Evolutionary conservation across 2,329 filamentous ascomycete species (phyloP).

Genomic region (Monilinia polystroma): DNA sequence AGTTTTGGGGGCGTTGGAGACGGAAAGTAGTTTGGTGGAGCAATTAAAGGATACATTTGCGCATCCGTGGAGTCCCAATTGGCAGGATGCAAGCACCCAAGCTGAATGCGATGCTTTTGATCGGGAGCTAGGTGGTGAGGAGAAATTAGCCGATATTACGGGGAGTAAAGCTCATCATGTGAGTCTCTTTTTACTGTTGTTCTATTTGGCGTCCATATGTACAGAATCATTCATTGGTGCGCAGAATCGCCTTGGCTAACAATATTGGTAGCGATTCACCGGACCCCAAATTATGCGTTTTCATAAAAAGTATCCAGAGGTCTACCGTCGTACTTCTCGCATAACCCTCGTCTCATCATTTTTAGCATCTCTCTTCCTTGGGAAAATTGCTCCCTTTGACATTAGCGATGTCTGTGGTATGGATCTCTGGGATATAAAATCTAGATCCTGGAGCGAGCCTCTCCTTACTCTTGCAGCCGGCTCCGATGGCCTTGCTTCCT

Average conservation of each 20-base stretch:
- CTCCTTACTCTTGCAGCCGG: constrained; percentile 72
- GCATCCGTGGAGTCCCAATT: constrained; percentile 88
- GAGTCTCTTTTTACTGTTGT: constrained; percentile 43
- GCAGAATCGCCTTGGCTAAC: constrained; percentile 24
- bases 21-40: constrained; percentile 61
- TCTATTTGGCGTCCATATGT: background rate
- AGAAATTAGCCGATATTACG: constrained; percentile 73
- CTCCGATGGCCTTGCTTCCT: constrained; percentile 56
- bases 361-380: constrained; percentile 85
- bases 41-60: constrained; percentile 72
- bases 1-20: constrained; percentile 60
- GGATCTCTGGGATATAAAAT: constrained; percentile 90
- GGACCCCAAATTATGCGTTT: constrained; percentile 95
- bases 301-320: constrained; percentile 72
- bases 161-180: constrained; percentile 95
- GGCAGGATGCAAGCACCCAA: constrained; percentile 97
- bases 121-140: constrained; percentile 61
- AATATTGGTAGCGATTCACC: constrained; percentile 71
- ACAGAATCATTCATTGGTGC: background rate
- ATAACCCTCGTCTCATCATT: constrained; percentile 97
- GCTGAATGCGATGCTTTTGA: constrained; percentile 89
- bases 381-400: constrained; percentile 82
- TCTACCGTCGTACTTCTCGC: constrained; percentile 75
- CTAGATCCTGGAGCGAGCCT: constrained; percentile 69
- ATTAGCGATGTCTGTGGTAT: constrained; percentile 94